A percentile compares a stretch with the other conserved stretches of the same genome.
These are phyloP conservation scores for Clarireedia homoeocarpa DNA, from an alignment of 2,329 filamentous ascomycete species.

Conservation along the genomic window DNA sequence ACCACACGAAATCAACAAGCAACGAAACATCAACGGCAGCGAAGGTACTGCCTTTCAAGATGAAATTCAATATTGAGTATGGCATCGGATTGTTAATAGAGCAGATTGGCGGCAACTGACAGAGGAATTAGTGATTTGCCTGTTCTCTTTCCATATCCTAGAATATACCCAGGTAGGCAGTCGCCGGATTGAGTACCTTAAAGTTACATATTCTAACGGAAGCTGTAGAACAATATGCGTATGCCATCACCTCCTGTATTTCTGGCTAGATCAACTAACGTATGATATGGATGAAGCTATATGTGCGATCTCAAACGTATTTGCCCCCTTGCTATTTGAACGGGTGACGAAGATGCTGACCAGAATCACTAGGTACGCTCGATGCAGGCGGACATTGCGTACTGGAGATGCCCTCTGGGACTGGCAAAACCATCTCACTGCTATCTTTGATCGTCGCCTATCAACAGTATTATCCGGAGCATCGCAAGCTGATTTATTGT, in stretches of 20 bases:
- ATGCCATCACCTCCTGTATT: slow-evolving; percentile 16
- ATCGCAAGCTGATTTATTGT: slow-evolving; percentile 96
- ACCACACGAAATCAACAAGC: background rate
- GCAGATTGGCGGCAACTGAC: slow-evolving; percentile 8
- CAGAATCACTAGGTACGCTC: slow-evolving; percentile 53
- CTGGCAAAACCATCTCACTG: slow-evolving; percentile 92
- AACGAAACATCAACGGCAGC: background rate
- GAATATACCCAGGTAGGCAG: slow-evolving; percentile 53
- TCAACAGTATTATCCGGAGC: slow-evolving; percentile 86
- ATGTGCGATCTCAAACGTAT: slow-evolving; percentile 75
- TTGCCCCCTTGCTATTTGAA: slow-evolving; percentile 4
- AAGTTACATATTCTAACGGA: slow-evolving; percentile 26
- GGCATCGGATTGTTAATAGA: slow-evolving; percentile 13
- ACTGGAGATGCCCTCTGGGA: slow-evolving; percentile 97
- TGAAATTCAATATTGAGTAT: slow-evolving; percentile 75
- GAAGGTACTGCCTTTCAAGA: slow-evolving; percentile 33
- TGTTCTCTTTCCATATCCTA: slow-evolving; percentile 66
- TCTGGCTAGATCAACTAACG: slow-evolving; percentile 6
- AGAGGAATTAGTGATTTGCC: slow-evolving; percentile 49
- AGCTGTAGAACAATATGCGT: slow-evolving; percentile 61
- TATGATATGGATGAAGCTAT: slow-evolving; percentile 40
- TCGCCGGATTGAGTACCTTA: background rate
- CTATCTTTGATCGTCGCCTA: slow-evolving; percentile 95
- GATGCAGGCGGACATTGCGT: slow-evolving; percentile 94
- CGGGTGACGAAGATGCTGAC: slow-evolving; percentile 12